Base-by-base conservation (phyloP, 805 yeast species). In the Middelhovenomyces tepae region DNA sequence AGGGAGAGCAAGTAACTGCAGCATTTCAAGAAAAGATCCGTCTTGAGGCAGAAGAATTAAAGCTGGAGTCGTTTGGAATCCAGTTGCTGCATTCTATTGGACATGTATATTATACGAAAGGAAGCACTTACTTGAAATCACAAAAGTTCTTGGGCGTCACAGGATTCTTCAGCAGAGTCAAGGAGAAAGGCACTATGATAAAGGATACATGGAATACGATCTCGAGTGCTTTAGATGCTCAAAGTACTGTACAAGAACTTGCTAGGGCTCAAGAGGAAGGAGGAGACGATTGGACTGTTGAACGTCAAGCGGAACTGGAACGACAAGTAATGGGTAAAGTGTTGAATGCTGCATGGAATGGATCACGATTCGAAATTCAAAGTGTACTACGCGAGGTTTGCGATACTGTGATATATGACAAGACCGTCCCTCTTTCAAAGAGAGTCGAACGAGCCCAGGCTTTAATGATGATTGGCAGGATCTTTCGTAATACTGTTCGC, bases 1-100 rank as follows among this genome's bases (percentile, higher is more conserved):
- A 71, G 46, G 76, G 73, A 33, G 63, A 60, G 0, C 83, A 75
- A 20, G 76, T 86, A 24, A 65, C 78, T 33, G 54, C 56, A 5
- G 67, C 79, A 0, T 89, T 85, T 54, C 60, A 67, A 39, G 66
- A 65, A 36, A 78, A 81, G 53, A 68, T 82, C 45, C 67, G 66
- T 40, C 75, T 78, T 48, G 97, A 91, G 56, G 94, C 94, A 10
- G 91, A 87, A 51, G 81, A 81, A 40, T 64, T 91, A 52, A 91
- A 91, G 56, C 73, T 85, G 69, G 98, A 91, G 65, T 83, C 95
- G 34, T 91, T 91, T 61, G 99, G 99, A 9, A 59, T 89, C 32
- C 94, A 89, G 58, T 65, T 91, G 32, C 62, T 89, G 43, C 69
- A 64, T 38, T 69, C 89, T 13, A 79, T 91, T 40, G 96, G 97